Evolutionary conservation across 2,329 filamentous ascomycete genomes (phyloP).

Genomic region (Aphanocladium album): DNA sequence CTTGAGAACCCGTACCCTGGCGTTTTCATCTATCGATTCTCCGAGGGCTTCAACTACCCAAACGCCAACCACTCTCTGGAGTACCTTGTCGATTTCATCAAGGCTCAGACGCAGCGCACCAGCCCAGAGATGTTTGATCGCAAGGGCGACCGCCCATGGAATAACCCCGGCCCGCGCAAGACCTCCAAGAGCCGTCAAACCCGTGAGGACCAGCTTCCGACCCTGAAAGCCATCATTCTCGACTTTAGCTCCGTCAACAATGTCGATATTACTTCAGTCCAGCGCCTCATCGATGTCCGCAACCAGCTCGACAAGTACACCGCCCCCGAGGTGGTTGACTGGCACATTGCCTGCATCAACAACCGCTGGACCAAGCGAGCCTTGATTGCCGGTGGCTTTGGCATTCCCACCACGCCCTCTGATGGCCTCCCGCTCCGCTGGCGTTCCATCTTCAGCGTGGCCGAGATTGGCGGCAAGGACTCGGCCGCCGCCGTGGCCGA

Average conservation of each 20-base stretch:
- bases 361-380: slow-evolving; percentile 94
- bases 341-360: slow-evolving; percentile 92
- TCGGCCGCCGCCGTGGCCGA: slow-evolving; percentile 68
- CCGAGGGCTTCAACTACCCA: slow-evolving; percentile 52
- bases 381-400: slow-evolving; percentile 81
- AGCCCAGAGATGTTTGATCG: slow-evolving; percentile 60
- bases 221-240: slow-evolving; percentile 82
- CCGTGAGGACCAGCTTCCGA: slow-evolving; percentile 48
- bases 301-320: slow-evolving; percentile 89
- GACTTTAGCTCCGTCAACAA: slow-evolving; percentile 94
- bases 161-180: slow-evolving; percentile 69
- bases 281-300: slow-evolving; percentile 88
- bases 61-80: slow-evolving; percentile 49
- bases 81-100: slow-evolving; percentile 53
- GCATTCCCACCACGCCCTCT: slow-evolving; percentile 59
- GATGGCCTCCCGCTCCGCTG: slow-evolving; percentile 57
- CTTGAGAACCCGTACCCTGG: slow-evolving; percentile 47
- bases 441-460: slow-evolving; percentile 94
- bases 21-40: slow-evolving; percentile 51
- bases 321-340: slow-evolving; percentile 76
- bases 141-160: slow-evolving; percentile 84
- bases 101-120: slow-evolving; percentile 68
- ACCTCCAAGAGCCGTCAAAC: slow-evolving; percentile 38
- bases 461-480: slow-evolving; percentile 69
- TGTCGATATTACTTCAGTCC: slow-evolving; percentile 86